Evolutionary conservation across 208 protist species (phyloP), one percentile per base, ranked within the genome.

Genomic region (Leptomonas pyrrhocoris): DNA sequence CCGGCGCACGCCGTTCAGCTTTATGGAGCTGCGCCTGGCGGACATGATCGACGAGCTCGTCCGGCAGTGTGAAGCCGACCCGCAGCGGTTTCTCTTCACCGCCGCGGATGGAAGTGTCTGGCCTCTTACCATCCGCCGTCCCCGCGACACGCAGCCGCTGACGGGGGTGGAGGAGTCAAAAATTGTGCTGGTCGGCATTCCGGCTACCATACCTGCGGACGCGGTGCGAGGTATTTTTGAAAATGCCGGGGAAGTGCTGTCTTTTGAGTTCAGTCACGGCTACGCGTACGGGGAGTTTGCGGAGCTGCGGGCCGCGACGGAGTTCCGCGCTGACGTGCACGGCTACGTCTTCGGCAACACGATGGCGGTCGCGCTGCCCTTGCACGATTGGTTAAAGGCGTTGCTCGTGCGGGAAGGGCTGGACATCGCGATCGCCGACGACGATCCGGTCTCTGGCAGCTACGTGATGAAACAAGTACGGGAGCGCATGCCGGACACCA

Each of bases 31-130:
- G 36, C 85, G 68, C n/a, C 62, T 90, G 27, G 87, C 84, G 8
- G 92, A 96, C 73, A 81, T 96, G 56, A 77, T 94, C 36, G 88
- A 89, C 34, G 89, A 93, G 70, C 71, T 96, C 54, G 74, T 96
- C 15, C 78, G 78, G n/a, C 63, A 84, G 48, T 84, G 74, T 13
- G 62, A 62, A 8, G 55, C 67, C 2, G 81, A 94, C 68, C 74
- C 79, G 18, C 77, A 91, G 25, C 85, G 74, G 0, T 89, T 92
- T 65, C 75, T 74, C n/a, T 94, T 94, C 63, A 71, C 66, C 68
- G 70, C 69, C 61, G 73, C 61, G 51, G 51, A 59, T 36, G 84
- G 90, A 13, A 64, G 77, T 40, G 57, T 63, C 25, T 91, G 93
- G 66, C 62, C 81, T 18, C 78, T 94, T 13, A 76, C 71, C 30